These are phyloP conservation scores for Myriosclerotinia scirpicola DNA, from an alignment of 2,329 filamentous ascomycete genomes.

Conservation along the genomic window DNA sequence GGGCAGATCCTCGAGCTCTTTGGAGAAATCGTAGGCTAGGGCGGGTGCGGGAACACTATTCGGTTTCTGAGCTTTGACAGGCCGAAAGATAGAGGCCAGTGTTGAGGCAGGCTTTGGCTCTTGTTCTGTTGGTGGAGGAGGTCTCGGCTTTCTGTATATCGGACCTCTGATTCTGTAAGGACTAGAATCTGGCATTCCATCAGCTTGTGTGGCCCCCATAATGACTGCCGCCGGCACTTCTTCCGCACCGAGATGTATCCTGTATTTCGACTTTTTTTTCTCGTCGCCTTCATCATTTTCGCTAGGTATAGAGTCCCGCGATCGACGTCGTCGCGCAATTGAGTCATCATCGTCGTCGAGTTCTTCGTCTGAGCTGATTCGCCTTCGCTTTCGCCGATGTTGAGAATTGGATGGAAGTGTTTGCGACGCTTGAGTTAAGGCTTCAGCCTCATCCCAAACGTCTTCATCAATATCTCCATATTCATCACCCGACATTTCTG, in stretches of 20 bases:
- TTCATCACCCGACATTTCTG: conserved; percentile 23
- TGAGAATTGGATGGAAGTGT: conserved; percentile 14
- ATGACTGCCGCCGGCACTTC: conserved; percentile 35
- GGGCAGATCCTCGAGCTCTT: conserved; percentile 53
- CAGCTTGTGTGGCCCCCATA: conserved; percentile 39
- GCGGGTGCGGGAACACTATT: conserved; percentile 22
- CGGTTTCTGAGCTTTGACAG: conserved; percentile 24
- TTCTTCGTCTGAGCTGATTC: conserved; percentile 12
- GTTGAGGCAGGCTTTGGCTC: conserved; percentile 10
- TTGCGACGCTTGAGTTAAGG: conserved; percentile 24
- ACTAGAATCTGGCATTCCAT: conserved; percentile 44
- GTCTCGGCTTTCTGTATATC: conserved; percentile 49
- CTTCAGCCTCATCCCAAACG: conserved; percentile 22
- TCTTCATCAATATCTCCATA: conserved; percentile 25
- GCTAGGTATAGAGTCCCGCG: conserved; percentile 25
- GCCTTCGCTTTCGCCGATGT: conserved; percentile 22
- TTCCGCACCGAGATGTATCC: conserved; percentile 35
- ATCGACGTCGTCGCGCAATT: conserved; percentile 23
- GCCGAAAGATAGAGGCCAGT: background rate
- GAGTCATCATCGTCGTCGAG: background rate
- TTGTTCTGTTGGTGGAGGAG: conserved; percentile 28
- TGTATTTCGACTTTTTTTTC: conserved; percentile 39
- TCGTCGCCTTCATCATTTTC: conserved; percentile 30
- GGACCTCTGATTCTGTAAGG: conserved; percentile 52
- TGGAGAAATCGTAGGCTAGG: conserved; percentile 41